These are phyloP conservation scores for Comarum palustre DNA, from an alignment of 306 rosid genomes.

Conservation along the genomic window DNA sequence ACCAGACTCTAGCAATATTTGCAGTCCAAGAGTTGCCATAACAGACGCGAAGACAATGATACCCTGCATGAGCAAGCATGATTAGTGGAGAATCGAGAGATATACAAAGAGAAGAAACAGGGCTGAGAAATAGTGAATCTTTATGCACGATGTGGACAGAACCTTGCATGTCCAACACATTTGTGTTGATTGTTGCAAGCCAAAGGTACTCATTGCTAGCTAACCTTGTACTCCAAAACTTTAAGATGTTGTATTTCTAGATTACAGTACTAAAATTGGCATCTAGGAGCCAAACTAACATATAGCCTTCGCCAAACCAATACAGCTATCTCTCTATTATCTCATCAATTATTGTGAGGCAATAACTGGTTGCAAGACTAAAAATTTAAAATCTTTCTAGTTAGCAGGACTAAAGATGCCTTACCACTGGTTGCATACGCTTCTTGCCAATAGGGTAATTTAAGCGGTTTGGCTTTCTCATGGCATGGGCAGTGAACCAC, in stretches of 20 bases:
- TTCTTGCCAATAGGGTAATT: constrained; percentile 85
- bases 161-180: not conserved
- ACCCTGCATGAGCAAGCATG: constrained; percentile 49
- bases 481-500: constrained; percentile 74
- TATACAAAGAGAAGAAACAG: not conserved
- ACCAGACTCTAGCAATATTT: constrained; percentile 67
- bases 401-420: not conserved
- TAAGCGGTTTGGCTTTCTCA: constrained; percentile 62
- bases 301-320: not conserved
- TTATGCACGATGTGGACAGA: not conserved
- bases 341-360: not conserved
- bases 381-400: not conserved
- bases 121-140: not conserved
- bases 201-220: not conserved
- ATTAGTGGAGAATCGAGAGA: constrained; percentile 3
- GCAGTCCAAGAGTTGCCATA: constrained; percentile 80
- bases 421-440: constrained; percentile 88
- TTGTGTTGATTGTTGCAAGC: not conserved
- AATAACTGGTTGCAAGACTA: too few species aligned
- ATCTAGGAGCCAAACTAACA: not conserved
- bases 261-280: not conserved
- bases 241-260: not conserved
- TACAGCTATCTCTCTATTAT: not conserved
- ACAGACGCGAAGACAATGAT: constrained; percentile 86
- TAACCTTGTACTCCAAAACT: not conserved